Evolutionary conservation across 2,329 filamentous ascomycete species (phyloP).

Genomic region (Botrytis galanthina): DNA sequence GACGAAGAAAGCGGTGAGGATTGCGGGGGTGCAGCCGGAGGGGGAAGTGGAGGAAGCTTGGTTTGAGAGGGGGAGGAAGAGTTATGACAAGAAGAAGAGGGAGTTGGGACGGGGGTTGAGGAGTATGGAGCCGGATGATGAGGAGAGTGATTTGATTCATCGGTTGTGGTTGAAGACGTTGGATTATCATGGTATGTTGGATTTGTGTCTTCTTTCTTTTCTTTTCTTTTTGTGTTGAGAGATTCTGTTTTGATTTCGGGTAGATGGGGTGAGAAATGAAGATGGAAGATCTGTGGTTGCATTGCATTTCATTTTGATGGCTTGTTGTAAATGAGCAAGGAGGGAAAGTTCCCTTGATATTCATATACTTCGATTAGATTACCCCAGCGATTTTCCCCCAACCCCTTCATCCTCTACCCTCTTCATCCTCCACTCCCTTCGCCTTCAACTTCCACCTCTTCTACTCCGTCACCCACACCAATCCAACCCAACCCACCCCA

Average conservation of each 20-base stretch:
- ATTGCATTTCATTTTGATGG: neutral
- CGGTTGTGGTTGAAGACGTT: constrained; percentile 66
- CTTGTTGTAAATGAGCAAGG: neutral
- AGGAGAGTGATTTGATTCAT: constrained; percentile 68
- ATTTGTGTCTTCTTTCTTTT: neutral
- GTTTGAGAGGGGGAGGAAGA: constrained; percentile 61
- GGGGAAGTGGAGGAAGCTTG: constrained; percentile 61
- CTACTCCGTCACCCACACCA: too few relatives aligned
- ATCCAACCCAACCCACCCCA: neutral
- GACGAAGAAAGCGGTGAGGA: constrained; percentile 63
- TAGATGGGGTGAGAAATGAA: neutral
- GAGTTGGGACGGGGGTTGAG: constrained; percentile 57
- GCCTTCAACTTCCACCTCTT: too few relatives aligned
- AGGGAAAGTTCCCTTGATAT: neutral
- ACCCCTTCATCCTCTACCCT: too few relatives aligned
- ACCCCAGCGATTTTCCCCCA: neutral
- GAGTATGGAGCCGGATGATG: constrained; percentile 64
- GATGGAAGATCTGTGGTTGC: neutral
- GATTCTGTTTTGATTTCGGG: neutral
- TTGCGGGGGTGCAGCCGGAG: constrained; percentile 58
- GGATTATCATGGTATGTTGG: constrained; percentile 48
- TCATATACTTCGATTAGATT: neutral
- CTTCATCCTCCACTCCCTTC: too few relatives aligned
- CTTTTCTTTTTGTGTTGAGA: neutral
- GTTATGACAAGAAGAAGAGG: constrained; percentile 64